Conservation (phyloP, 331 rosid genomes). For the Pyrus hybrid region DNA sequence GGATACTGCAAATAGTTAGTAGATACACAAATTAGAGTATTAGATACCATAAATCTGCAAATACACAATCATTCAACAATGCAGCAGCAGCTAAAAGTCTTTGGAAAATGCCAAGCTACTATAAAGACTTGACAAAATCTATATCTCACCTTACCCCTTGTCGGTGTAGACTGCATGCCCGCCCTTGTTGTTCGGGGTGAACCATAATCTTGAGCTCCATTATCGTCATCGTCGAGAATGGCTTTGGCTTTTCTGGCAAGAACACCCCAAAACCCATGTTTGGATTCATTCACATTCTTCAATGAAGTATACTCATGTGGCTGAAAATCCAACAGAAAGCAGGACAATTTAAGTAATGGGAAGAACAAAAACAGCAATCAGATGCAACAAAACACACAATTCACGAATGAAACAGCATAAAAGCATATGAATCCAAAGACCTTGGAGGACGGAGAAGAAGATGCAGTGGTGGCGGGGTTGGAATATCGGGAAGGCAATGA, state of each 20-base stretch:
- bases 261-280: constrained; percentile 86
- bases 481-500: constrained; percentile 36
- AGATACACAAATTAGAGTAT: constrained; percentile 8
- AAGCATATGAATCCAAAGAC: constrained; percentile 15
- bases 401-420: neutral
- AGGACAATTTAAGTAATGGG: neutral
- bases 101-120: neutral
- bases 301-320: constrained; percentile 66
- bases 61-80: constrained; percentile 3
- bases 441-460: constrained; percentile 35
- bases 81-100: constrained; percentile 10
- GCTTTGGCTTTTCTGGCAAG: constrained; percentile 92
- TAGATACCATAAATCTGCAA: constrained; percentile 12
- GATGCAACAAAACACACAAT: neutral
- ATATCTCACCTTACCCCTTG: constrained; percentile 62
- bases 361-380: neutral
- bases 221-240: constrained; percentile 71
- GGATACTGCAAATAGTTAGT: constrained; percentile 34
- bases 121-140: neutral
- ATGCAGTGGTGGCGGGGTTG: constrained; percentile 1
- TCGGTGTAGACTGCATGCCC: constrained; percentile 32
- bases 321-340: constrained; percentile 43
- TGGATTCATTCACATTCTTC: constrained; percentile 65
- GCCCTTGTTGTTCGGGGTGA: constrained; percentile 31
- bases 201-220: constrained; percentile 35